A percentile compares a stretch with the other conserved stretches of the same genome.
Evolutionary conservation across 108 stramenopile genomes (phyloP).

Genomic region (Bacterosira constricta): DNA sequence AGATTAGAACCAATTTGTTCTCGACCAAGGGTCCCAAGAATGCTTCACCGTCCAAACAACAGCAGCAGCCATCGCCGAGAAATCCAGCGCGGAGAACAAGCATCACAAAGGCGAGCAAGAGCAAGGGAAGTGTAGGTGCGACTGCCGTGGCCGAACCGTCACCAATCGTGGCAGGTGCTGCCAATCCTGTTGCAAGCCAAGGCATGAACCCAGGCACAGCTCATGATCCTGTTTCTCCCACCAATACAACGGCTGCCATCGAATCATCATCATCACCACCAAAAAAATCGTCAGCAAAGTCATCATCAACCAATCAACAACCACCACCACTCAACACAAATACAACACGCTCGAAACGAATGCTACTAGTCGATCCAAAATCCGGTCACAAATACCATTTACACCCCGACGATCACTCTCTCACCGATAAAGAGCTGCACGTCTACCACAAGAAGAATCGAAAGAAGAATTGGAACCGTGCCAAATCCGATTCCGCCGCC

Average conservation of each 20-base stretch:
- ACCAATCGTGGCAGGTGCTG: too few species aligned
- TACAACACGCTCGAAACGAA: slow-evolving; percentile 11
- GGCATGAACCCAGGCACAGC: background rate
- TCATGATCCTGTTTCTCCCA: background rate
- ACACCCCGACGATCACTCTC: slow-evolving; percentile 35
- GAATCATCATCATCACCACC: background rate
- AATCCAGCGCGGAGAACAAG: too few species aligned
- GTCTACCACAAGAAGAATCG: slow-evolving; percentile 22
- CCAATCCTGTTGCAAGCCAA: too few species aligned
- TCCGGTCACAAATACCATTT: slow-evolving; percentile 30
- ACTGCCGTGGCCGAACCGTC: too few species aligned
- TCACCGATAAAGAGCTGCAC: slow-evolving; percentile 43
- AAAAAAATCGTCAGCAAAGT: background rate
- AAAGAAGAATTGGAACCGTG: too few species aligned
- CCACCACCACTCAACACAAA: slow-evolving; percentile 31
- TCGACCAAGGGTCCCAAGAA: background rate
- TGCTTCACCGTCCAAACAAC: too few species aligned
- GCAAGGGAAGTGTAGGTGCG: too few species aligned
- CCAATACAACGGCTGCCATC: background rate
- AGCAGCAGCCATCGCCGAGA: too few species aligned
- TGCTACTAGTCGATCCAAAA: slow-evolving; percentile 37
- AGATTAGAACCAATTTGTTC: background rate
- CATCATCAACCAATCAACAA: background rate
- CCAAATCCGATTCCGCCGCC: too few species aligned
- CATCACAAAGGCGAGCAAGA: too few species aligned